Conservation (phyloP, 306 rosid species). For the Hippophae gyantsensis region DNA sequence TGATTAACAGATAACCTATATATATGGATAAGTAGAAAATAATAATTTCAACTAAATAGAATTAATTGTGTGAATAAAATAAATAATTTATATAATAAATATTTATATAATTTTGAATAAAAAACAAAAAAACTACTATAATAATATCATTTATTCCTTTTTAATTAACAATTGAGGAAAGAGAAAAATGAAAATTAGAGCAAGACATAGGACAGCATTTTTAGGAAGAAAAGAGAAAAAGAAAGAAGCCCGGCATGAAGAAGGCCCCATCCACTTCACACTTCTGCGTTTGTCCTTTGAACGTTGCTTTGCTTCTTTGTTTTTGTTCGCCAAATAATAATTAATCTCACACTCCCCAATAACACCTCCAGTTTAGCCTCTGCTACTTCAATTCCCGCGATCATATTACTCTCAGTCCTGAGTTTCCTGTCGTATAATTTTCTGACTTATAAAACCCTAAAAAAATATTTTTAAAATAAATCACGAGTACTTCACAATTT, state of each 20-base stretch:
- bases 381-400: constrained; percentile 22
- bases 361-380: constrained; percentile 20
- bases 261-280: not conserved
- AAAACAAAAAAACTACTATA: no score
- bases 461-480: not conserved
- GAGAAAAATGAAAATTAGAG: not conserved
- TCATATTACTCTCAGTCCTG: constrained; percentile 6
- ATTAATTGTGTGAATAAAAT: no score
- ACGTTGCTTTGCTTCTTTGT: constrained; percentile 1
- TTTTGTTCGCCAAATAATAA: constrained; percentile 6
- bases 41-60: no score
- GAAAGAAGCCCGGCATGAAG: not conserved
- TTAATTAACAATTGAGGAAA: no score
- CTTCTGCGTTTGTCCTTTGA: constrained; percentile 10
- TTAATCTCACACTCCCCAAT: constrained; percentile 13
- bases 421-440: not conserved
- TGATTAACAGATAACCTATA: no score
- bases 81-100: no score
- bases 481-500: no score
- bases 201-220: not conserved
- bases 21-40: no score
- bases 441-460: not conserved
- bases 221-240: not conserved
- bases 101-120: no score
- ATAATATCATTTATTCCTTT: no score